Percentiles rank a stretch among this genome's conserved stretches.
These are phyloP conservation scores for Ilyonectria destructans DNA, from an alignment of 2,329 filamentous ascomycete genomes.

Conservation along the genomic window DNA sequence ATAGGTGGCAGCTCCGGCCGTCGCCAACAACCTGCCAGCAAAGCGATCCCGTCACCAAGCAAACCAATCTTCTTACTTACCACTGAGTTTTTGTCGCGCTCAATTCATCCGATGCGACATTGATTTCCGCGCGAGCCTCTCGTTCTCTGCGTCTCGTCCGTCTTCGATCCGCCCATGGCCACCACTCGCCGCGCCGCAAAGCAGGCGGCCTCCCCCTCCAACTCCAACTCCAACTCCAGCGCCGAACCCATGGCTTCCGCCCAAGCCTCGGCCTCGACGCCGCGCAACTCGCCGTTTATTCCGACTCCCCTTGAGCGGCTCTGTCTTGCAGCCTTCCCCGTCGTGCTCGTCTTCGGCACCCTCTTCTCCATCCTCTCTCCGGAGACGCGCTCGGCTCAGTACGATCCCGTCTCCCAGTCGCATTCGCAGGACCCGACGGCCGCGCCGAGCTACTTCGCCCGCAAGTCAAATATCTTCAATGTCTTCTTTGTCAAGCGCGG, in stretches of 20 bases:
- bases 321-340: slow-evolving; percentile 81
- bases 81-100: neutral
- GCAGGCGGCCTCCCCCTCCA: slow-evolving; percentile 32
- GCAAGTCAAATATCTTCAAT: slow-evolving; percentile 95
- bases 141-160: slow-evolving; percentile 11
- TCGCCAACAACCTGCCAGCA: slow-evolving; percentile 36
- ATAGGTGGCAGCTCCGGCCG: slow-evolving; percentile 37
- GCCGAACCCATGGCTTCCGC: slow-evolving; percentile 33
- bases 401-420: slow-evolving; percentile 75
- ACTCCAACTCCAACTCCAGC: slow-evolving; percentile 23
- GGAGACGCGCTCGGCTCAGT: slow-evolving; percentile 74
- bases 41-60: slow-evolving; percentile 27
- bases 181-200: slow-evolving; percentile 48
- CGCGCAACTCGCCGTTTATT: slow-evolving; percentile 72
- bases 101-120: slow-evolving; percentile 4
- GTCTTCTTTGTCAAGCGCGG: slow-evolving; percentile 94
- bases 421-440: slow-evolving; percentile 70
- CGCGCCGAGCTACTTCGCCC: slow-evolving; percentile 90
- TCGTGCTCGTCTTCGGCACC: slow-evolving; percentile 85
- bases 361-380: slow-evolving; percentile 87
- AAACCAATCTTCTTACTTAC: neutral
- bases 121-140: slow-evolving; percentile 1
- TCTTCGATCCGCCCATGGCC: slow-evolving; percentile 41
- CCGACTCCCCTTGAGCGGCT: slow-evolving; percentile 79
- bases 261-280: slow-evolving; percentile 41